Evolutionary conservation across 306 rosid genomes (phyloP).

Genomic region (Dalbergia cochinchinensis): DNA sequence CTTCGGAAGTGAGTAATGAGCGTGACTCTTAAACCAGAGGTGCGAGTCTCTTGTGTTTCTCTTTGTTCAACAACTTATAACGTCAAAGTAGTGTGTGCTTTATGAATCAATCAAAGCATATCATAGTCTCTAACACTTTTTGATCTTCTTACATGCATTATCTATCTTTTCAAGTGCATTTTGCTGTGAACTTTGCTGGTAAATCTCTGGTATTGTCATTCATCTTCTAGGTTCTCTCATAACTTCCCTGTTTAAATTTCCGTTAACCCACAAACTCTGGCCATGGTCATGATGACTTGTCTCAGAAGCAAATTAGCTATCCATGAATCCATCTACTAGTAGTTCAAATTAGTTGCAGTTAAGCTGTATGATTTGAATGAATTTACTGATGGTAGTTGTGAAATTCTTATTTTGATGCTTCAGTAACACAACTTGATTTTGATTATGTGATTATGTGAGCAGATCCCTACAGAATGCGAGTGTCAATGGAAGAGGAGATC

Average conservation of each 20-base stretch:
- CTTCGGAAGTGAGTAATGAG: background rate
- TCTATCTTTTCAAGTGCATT: conserved; percentile 3
- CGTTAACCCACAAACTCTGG: background rate
- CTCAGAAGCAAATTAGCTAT: background rate
- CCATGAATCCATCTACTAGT: background rate
- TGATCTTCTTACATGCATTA: background rate
- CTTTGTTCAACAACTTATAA: background rate
- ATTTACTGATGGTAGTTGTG: background rate
- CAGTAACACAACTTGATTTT: conserved; percentile 21
- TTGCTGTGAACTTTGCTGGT: background rate
- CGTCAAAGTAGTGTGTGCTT: background rate
- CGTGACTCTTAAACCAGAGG: background rate
- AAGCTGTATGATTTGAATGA: background rate
- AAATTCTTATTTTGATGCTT: conserved; percentile 7
- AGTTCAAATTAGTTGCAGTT: conserved; percentile 18
- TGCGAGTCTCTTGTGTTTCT: background rate
- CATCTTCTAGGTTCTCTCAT: background rate
- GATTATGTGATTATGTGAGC: conserved; percentile 40
- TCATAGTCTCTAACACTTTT: background rate
- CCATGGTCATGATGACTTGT: background rate
- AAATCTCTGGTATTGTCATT: background rate
- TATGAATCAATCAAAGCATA: background rate
- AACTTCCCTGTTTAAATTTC: background rate
- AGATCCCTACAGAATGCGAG: conserved; percentile 55
- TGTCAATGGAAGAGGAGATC: conserved; percentile 54